Evolutionary conservation across 2,329 filamentous ascomycete species (phyloP).

Genomic region (Diaporthe sp.): DNA sequence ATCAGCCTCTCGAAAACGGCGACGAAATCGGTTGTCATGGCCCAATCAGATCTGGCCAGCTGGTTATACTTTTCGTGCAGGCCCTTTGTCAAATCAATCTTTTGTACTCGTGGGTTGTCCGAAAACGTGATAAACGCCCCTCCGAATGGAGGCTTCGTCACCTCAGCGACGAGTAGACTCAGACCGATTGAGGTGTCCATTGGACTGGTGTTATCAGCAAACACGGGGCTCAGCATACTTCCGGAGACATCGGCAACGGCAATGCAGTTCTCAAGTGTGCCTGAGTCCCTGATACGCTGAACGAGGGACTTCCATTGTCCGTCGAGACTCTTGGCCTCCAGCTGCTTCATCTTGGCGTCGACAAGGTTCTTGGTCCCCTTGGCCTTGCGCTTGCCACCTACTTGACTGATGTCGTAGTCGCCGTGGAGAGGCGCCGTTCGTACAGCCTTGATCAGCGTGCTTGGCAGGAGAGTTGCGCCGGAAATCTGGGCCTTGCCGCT

Average conservation of each 20-base stretch:
- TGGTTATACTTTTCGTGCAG: conserved; percentile 58
- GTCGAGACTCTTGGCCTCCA: conserved; percentile 57
- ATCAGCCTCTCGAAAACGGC: conserved; percentile 68
- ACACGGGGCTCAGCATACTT: conserved; percentile 60
- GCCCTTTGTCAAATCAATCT: conserved; percentile 54
- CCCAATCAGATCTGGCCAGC: conserved; percentile 54
- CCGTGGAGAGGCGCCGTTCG: conserved; percentile 20
- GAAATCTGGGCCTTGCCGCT: conserved; percentile 65
- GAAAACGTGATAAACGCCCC: conserved; percentile 70
- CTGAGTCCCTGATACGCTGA: conserved; percentile 69
- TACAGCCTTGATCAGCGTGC: conserved; percentile 57
- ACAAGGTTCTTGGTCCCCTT: conserved; percentile 45
- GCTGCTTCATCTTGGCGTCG: conserved; percentile 48
- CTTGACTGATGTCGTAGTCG: no score
- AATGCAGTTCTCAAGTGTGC: conserved; percentile 65
- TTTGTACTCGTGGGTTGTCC: conserved; percentile 54
- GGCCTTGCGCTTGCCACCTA: not conserved
- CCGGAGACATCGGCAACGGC: conserved; percentile 71
- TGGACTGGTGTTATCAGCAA: conserved; percentile 62
- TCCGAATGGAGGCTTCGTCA: conserved; percentile 66
- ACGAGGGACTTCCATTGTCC: conserved; percentile 71
- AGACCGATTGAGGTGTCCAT: conserved; percentile 69
- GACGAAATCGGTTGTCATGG: conserved; percentile 64
- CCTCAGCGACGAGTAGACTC: conserved; percentile 68
- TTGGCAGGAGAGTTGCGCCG: conserved; percentile 68